Conservation (phyloP, 495 filamentous ascomycete genomes). For the Pyronema omphalodes region DNA sequence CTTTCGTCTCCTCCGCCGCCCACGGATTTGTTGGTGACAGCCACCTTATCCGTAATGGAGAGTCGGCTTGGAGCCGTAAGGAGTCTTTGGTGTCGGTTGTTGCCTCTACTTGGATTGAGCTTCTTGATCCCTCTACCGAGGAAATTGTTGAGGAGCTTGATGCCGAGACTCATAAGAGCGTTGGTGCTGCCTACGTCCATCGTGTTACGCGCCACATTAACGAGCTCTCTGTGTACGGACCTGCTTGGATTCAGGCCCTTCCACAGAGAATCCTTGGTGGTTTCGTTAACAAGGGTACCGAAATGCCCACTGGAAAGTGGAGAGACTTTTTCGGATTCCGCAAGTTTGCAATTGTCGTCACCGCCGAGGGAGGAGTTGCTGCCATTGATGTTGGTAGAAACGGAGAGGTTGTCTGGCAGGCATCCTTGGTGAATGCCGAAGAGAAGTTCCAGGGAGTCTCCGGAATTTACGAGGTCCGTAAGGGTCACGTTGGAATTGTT, state of each 20-base stretch:
- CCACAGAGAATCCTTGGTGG: conserved; percentile 48
- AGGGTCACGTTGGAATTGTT: conserved; percentile 24
- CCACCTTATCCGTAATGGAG: conserved; percentile 67
- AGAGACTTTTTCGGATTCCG: conserved; percentile 74
- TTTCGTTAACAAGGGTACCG: conserved; percentile 38
- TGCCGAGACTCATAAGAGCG: conserved; percentile 65
- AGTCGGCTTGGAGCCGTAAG: conserved; percentile 55
- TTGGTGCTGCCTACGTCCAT: conserved; percentile 66
- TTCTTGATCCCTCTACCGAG: conserved; percentile 42
- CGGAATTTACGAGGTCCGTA: conserved; percentile 17
- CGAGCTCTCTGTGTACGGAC: conserved; percentile 57
- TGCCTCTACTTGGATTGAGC: conserved; percentile 62
- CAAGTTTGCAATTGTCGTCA: conserved; percentile 66
- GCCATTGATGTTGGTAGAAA: conserved; percentile 59
- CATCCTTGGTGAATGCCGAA: conserved; percentile 32
- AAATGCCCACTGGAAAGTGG: conserved; percentile 31
- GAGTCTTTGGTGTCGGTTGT: conserved; percentile 62
- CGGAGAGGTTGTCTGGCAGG: conserved; percentile 60
- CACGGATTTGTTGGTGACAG: conserved; percentile 45
- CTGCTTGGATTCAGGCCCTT: conserved; percentile 47
- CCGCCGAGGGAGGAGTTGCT: conserved; percentile 58
- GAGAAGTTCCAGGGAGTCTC: conserved; percentile 45
- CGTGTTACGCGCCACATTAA: conserved; percentile 62
- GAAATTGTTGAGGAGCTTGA: conserved; percentile 62
- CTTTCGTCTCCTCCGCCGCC: conserved; percentile 46